These are phyloP conservation scores for Coniosporium tulheliwenetii DNA, from an alignment of 2,329 filamentous ascomycete species.

Conservation along the genomic window DNA sequence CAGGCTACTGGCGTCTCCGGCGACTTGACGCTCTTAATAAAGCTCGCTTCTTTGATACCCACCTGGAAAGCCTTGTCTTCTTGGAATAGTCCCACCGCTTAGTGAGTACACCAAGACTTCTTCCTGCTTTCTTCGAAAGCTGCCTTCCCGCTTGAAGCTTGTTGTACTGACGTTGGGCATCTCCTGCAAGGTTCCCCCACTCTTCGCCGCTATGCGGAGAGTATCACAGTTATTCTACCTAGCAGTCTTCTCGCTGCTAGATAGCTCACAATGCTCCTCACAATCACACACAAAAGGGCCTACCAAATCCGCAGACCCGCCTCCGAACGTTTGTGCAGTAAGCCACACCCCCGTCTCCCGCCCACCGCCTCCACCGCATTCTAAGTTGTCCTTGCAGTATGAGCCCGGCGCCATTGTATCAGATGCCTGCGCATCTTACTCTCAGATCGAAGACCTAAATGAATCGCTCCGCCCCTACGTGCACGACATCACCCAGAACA, in stretches of 20 bases:
- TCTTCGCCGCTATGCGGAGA: no score
- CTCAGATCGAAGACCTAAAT: conserved; percentile 77
- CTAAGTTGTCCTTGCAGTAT: conserved; percentile 43
- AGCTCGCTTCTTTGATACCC: no score
- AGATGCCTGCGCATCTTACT: conserved; percentile 89
- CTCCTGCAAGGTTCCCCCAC: no score
- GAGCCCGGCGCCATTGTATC: conserved; percentile 79
- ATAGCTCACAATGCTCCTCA: conserved; percentile 20
- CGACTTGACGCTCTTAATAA: no score
- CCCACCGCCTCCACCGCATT: conserved; percentile 12
- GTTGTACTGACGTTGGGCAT: no score
- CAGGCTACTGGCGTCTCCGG: no score
- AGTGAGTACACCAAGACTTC: no score
- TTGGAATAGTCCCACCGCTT: no score
- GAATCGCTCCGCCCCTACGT: conserved; percentile 58
- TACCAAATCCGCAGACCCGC: conserved; percentile 21
- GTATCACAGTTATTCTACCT: conserved; percentile 39
- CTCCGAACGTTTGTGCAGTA: conserved; percentile 39
- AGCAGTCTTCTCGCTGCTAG: conserved; percentile 43
- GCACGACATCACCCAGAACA: conserved; percentile 65
- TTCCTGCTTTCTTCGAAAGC: no score
- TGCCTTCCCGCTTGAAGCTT: no score
- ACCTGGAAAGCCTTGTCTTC: no score
- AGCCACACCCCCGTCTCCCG: conserved; percentile 17
- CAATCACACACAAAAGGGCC: conserved; percentile 14